Base-by-base conservation (phyloP, 306 rosid genomes). In the Dalbergia oliveri region DNA sequence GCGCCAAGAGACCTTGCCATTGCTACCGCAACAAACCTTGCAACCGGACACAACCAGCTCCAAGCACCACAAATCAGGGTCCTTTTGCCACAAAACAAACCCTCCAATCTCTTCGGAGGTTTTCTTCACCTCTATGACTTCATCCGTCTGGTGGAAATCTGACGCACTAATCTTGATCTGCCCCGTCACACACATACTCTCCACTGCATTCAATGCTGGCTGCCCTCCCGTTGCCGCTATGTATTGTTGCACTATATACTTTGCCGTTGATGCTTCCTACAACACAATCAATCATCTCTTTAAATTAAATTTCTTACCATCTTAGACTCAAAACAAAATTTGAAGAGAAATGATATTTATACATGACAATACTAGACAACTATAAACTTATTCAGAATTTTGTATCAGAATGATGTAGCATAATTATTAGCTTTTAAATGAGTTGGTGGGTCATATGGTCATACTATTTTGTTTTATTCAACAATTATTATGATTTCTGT, bases 161-260 rank as follows among this genome's bases (percentile, higher is more conserved):
- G 99, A 95, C 0, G 98, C 93, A 16, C 57, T 78, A 5, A 93
- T 93, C 90, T 87, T 91, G 5, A 95, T 80, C 54, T 92, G 94
- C 3, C 99, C 99, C 1, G 88, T 91, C 11, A 91, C 91, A 44
- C 96, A 89, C 99, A 95, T 95, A 83, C 97, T 95, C 1, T 84
- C 86, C 67, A 95, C 87, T 3, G 89, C 84, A 79, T 88, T 95
- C 84, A 95, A 73, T 43, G 98, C 98, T 1, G 95, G 84, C 5
- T 85, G 96, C 1, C 99, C 99, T 69, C 99, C 99, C 12, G 99
- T 95, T 5, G 99, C 99, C 0, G 99, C 99, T 57, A 86, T 89
- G 18, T 95, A 95, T 64, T 95, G 99, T 63, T 95, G 98, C 73
- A 95, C 93, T 57, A 95, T 95, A 59, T 95, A 95, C 67, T 93